Evolutionary conservation across 176 grass and related monocot species (phyloP), one percentile per base, ranked within the genome.

Genomic region (Oropetium thomaeum): DNA sequence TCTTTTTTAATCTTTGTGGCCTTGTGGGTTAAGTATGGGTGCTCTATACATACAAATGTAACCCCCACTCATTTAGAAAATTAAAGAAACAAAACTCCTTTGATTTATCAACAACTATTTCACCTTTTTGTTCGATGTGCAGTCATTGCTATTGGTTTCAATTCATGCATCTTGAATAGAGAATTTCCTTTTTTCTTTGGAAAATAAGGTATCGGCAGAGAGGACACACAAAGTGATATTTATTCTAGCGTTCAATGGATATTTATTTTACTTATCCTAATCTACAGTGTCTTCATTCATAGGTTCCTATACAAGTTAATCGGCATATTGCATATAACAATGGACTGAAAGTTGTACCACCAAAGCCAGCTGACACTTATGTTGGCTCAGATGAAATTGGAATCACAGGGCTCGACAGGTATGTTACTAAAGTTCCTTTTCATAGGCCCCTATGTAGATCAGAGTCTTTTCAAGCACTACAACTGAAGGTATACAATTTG

Each of bases 271-370:
- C 45, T 64, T 49, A 64, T 31, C 51, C 44, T 43, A 69, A 37
- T 23, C 62, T 79, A 0, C 5, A 45, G 5, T 65, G 5, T 43
- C 11, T 69, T 44, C 76, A 74, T 42, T 22, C 55, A 16, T 71
- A 94, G 96, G 96, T 89, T 65, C 96, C 89, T 48, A 98, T 98
- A 89, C 96, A 94, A 74, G 96, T 94, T n/a, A 94, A 92, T 32
- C 89, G 81, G 73, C 73, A 77, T 47, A 88, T 98, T 53, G 96
- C 86, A 25, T 81, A 86, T 77, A 95, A 78, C 81, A 90, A 94
- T 61, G 96, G 96, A 68, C 77, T 98, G 87, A 94, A 83, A 84
- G 79, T 98, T 58, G 69, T 94, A 10, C 86, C 84, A 7, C 91
- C 91, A 39, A 89, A 92, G 57, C 47, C 79, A 8, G 65, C 66